Evolutionary conservation across 2,329 filamentous ascomycete species (phyloP), one percentile per base, ranked within the genome.

Genomic region (Alternaria triticina): DNA sequence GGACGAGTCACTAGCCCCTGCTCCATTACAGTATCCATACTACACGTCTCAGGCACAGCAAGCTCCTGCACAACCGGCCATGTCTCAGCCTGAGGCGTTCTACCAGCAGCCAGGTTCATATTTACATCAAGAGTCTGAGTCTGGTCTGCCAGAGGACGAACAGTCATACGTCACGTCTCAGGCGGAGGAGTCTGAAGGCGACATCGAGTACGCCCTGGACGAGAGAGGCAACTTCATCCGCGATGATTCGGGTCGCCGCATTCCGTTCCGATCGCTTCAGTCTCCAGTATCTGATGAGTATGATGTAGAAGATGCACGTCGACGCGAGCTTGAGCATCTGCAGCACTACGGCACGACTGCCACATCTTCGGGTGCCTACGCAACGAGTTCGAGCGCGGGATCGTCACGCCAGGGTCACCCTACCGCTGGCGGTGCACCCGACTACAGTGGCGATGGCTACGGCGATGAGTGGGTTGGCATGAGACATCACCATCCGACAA

Each of bases 221-320:
- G 72, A 75, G 46, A 69, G 71, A 43, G 78, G 79, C n/a, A 74
- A 77, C 65, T 79, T 73, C 59, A 73, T 81, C 17, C 74, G 77
- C 33, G 77, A 81, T 59, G 71, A 73, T 11, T 62, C 72, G 9
- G 79, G 79, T 20, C 77, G 71, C 49, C 77, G 76, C 33, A 69
- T 81, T 4, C 77, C 78, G 17, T 79, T 75, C 45, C 73, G 75
- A 43, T 67, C 71, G 12, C 67, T 78, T 11, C 77, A 73, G 27
- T 73, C 73, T 22, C 74, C 71, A 56, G 73, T 77, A 40, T 78
- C 76, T n/a, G 86, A 88, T 49, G 86, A 88, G 57, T 87, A 86
- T 67, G 86, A 87, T 51, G 84, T 84, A 15, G 79, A 83, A 51
- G 85, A 84, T 36, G 85, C 86, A 64, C 79, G 82, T 3, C 83